Percentiles rank a stretch among this genome's conserved stretches.
phyloP scores from a whole-genome alignment of 108 stramenopile species.

The Phaeodactylum tricornutum region DNA sequence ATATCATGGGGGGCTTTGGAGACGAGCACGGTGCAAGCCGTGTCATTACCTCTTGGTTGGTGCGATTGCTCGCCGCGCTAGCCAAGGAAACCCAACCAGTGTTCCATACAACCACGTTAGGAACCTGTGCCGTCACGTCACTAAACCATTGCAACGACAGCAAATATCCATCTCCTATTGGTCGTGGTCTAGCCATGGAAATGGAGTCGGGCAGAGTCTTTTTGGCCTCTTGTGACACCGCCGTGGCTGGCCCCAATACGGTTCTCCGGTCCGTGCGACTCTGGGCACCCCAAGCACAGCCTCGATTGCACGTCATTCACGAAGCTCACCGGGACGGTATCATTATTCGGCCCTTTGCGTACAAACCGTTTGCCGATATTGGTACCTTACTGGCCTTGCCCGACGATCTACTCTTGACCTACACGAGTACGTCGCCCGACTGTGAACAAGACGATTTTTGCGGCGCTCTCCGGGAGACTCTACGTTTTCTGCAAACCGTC shows the following conservation, averaged over 20 bases:
- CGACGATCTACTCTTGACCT: slow-evolving; percentile 37
- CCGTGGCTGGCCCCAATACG: slow-evolving; percentile 33
- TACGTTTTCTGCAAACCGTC: too few species aligned
- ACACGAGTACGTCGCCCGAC: slow-evolving; percentile 63
- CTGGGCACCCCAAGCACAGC: slow-evolving; percentile 18
- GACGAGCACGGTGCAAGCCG: slow-evolving; percentile 37
- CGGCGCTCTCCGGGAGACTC: slow-evolving; percentile 28
- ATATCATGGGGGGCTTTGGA: slow-evolving; percentile 71
- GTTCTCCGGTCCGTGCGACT: slow-evolving; percentile 43
- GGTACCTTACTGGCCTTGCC: slow-evolving; percentile 35
- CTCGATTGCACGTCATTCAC: slow-evolving; percentile 31
- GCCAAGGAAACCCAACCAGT: slow-evolving; percentile 24
- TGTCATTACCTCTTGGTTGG: slow-evolving; percentile 41
- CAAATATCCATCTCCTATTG: slow-evolving; percentile 42
- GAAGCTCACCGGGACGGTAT: slow-evolving; percentile 16
- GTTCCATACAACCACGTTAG: slow-evolving; percentile 44
- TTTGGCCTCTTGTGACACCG: slow-evolving; percentile 32
- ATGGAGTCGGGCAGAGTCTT: slow-evolving; percentile 41
- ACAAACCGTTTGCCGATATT: slow-evolving; percentile 23
- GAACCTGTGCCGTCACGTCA: slow-evolving; percentile 51
- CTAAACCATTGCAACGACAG: slow-evolving; percentile 30
- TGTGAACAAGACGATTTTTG: slow-evolving; percentile 69
- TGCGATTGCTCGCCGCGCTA: slow-evolving; percentile 38
- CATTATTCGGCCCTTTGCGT: slow-evolving; percentile 40
- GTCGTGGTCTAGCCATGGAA: slow-evolving; percentile 60